Conservation (phyloP, 2,329 filamentous ascomycete genomes). For the Aspergillus novoparasiticus region DNA sequence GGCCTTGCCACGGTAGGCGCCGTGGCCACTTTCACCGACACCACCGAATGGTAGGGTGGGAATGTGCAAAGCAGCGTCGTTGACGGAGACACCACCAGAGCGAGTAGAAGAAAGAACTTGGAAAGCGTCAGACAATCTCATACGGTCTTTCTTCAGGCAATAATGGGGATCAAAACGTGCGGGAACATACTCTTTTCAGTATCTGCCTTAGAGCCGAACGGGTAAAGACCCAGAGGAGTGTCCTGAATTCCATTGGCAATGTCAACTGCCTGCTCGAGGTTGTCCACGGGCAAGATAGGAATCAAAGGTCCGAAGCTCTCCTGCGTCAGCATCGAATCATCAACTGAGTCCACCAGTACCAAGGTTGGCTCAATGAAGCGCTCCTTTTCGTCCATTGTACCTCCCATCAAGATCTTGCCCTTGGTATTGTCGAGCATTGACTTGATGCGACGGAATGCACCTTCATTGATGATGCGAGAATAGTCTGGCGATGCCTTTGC, state of each 20-base stretch:
- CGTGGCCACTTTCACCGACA: slow-evolving; percentile 76
- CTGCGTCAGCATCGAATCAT: slow-evolving; percentile 77
- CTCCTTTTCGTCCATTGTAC: slow-evolving; percentile 75
- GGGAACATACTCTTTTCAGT: slow-evolving; percentile 66
- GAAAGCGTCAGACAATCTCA: neutral
- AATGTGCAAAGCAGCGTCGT: slow-evolving; percentile 69
- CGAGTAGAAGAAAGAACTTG: slow-evolving; percentile 63
- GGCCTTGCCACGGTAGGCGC: slow-evolving; percentile 76
- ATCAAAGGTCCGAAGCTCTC: slow-evolving; percentile 96
- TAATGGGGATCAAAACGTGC: neutral
- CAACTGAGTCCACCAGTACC: slow-evolving; percentile 74
- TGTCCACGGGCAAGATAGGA: slow-evolving; percentile 74
- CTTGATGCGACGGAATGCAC: slow-evolving; percentile 81
- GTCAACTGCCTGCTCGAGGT: slow-evolving; percentile 81
- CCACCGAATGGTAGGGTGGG: slow-evolving; percentile 78
- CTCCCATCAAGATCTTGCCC: slow-evolving; percentile 86
- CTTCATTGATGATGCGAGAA: slow-evolving; percentile 76
- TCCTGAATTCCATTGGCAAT: slow-evolving; percentile 79
- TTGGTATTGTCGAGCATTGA: slow-evolving; percentile 82
- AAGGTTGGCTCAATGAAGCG: slow-evolving; percentile 90
- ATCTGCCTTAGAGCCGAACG: slow-evolving; percentile 81
- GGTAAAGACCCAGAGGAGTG: slow-evolving; percentile 81
- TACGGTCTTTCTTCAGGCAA: neutral
- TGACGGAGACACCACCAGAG: slow-evolving; percentile 66
- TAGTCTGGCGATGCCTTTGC: slow-evolving; percentile 77